Evolutionary conservation across 129 eudicot genomes (phyloP).

Genomic region (Centella asiatica): DNA sequence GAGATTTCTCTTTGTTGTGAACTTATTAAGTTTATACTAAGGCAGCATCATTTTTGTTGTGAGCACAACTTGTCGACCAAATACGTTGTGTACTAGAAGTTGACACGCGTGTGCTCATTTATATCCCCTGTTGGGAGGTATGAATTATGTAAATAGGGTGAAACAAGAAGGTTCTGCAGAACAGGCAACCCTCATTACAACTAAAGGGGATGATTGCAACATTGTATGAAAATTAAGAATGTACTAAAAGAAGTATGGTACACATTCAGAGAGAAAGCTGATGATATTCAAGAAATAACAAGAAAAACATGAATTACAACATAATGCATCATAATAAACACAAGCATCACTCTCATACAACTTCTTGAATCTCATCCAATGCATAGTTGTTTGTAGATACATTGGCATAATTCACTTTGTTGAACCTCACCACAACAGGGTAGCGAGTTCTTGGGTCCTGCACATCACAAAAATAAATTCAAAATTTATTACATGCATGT

Average conservation of each 20-base stretch:
- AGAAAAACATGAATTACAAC: background rate
- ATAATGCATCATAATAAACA: background rate
- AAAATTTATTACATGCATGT: too few species aligned
- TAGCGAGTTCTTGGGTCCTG: slow-evolving; percentile 92
- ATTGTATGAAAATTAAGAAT: background rate
- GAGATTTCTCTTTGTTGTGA: too few species aligned
- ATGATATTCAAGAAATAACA: too few species aligned
- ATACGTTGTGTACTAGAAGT: too few species aligned
- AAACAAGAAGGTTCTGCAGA: background rate
- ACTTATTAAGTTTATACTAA: too few species aligned
- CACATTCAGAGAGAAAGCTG: slow-evolving; percentile 5
- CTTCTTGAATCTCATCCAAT: slow-evolving; percentile 83
- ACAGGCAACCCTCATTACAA: background rate
- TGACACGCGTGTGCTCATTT: too few species aligned
- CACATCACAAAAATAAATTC: slow-evolving; percentile 3
- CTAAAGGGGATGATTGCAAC: background rate
- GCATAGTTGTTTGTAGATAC: slow-evolving; percentile 99
- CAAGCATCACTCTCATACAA: slow-evolving; percentile 24
- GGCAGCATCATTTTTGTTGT: too few species aligned
- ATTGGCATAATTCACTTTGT: slow-evolving; percentile 93
- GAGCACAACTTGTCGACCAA: too few species aligned
- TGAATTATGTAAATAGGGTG: too few species aligned
- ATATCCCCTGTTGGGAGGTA: too few species aligned
- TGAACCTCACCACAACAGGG: slow-evolving; percentile 96
- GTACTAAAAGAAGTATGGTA: background rate